These are phyloP conservation scores for Phialophora expanda DNA, from an alignment of 2,329 filamentous ascomycete genomes.

Conservation along the genomic window DNA sequence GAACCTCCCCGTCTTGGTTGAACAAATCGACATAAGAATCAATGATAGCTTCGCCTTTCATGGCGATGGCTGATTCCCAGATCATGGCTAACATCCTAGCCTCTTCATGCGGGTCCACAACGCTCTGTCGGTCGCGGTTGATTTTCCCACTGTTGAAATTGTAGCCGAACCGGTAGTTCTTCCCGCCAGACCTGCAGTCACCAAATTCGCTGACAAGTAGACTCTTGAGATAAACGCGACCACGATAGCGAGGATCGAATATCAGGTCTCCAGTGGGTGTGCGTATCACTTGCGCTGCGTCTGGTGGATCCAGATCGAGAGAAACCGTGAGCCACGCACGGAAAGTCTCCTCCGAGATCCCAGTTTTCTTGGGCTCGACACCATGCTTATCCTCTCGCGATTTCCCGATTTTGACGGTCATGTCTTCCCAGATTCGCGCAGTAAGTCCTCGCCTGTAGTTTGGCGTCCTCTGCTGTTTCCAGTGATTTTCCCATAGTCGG, in stretches of 20 bases:
- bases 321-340: slow-evolving; percentile 29
- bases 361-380: slow-evolving; percentile 3
- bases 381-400: not conserved
- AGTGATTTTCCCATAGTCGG: not conserved
- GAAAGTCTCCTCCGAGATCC: slow-evolving; percentile 19
- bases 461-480: not conserved
- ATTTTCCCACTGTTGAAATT: slow-evolving; percentile 26
- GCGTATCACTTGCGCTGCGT: slow-evolving; percentile 17
- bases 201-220: slow-evolving; percentile 19
- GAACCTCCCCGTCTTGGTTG: slow-evolving; percentile 29
- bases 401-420: slow-evolving; percentile 27
- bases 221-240: slow-evolving; percentile 32
- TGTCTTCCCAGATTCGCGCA: slow-evolving; percentile 20
- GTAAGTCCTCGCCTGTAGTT: not conserved
- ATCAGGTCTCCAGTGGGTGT: slow-evolving; percentile 28
- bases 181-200: not conserved
- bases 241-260: slow-evolving; percentile 16
- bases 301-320: slow-evolving; percentile 27
- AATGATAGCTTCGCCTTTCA: slow-evolving; percentile 10
- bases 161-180: slow-evolving; percentile 23
- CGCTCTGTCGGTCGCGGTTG: slow-evolving; percentile 26
- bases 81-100: slow-evolving; percentile 24
- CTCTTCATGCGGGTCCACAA: slow-evolving; percentile 24
- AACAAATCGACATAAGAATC: slow-evolving; percentile 37
- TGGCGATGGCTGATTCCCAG: slow-evolving; percentile 26